A percentile compares a stretch with the other conserved stretches of the same genome.
Evolutionary conservation across 75 land plant genomes (phyloP).

Genomic region (Cryptomeria japonica): DNA sequence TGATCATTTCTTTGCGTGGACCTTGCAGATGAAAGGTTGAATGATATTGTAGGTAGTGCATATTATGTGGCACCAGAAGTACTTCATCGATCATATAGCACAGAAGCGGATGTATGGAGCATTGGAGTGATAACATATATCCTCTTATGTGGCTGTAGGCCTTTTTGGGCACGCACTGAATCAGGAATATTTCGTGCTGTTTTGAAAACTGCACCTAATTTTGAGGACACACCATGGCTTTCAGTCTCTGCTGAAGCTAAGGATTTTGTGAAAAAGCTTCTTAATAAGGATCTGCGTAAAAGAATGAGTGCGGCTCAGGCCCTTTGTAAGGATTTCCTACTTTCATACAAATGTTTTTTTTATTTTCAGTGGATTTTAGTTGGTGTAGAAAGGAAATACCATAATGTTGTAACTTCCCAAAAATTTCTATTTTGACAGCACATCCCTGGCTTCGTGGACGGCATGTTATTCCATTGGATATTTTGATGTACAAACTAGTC

Average conservation of each 20-base stretch:
- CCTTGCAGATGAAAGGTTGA: constrained; percentile 14
- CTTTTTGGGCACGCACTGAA: constrained; percentile 52
- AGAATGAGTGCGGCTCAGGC: constrained; percentile 91
- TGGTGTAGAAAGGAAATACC: neutral
- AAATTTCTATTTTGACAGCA: constrained; percentile 36
- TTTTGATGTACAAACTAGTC: constrained; percentile 61
- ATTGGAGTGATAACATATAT: constrained; percentile 26
- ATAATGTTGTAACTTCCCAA: neutral
- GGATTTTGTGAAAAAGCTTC: constrained; percentile 75
- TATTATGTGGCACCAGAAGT: constrained; percentile 55
- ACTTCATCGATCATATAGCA: constrained; percentile 48
- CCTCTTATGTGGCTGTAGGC: constrained; percentile 15
- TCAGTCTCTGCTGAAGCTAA: constrained; percentile 79
- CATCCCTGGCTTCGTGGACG: constrained; percentile 78
- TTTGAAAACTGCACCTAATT: constrained; percentile 82
- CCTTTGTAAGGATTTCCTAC: constrained; percentile 43
- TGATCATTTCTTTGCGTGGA: neutral
- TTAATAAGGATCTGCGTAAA: constrained; percentile 71
- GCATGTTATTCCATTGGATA: constrained; percentile 63
- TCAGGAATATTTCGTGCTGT: constrained; percentile 80
- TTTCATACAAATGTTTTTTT: neutral
- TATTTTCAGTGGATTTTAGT: neutral
- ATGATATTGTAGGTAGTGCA: constrained; percentile 52
- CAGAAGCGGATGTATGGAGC: constrained; percentile 57
- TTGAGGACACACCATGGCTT: constrained; percentile 90